These are phyloP conservation scores for Claviceps citrina DNA, from an alignment of 2,329 filamentous ascomycete genomes.

Conservation along the genomic window DNA sequence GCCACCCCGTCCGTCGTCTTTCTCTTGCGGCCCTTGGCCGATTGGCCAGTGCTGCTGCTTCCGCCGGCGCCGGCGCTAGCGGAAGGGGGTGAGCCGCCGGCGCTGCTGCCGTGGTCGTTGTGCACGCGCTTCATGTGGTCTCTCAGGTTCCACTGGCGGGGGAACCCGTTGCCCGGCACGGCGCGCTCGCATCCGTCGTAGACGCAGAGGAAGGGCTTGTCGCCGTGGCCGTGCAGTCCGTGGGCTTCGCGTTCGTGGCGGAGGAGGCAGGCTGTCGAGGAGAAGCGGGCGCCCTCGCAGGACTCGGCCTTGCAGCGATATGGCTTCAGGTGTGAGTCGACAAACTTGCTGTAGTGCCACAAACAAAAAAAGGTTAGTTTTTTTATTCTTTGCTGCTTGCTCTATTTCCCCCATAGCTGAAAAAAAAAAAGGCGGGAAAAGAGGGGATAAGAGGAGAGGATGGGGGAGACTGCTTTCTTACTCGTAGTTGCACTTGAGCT, in stretches of 20 bases:
- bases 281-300: conserved; percentile 79
- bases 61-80: conserved; percentile 12
- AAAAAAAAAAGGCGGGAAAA: neutral
- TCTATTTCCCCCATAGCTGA: too few relatives aligned
- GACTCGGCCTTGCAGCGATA: conserved; percentile 81
- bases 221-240: conserved; percentile 85
- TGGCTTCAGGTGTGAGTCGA: conserved; percentile 91
- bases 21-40: conserved; percentile 39
- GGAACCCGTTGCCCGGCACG: conserved; percentile 72
- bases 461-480: conserved; percentile 33
- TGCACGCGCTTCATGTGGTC: conserved; percentile 97
- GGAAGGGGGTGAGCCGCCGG: conserved; percentile 26
- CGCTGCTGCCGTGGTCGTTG: conserved; percentile 38
- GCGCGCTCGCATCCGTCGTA: conserved; percentile 80
- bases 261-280: conserved; percentile 85
- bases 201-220: conserved; percentile 80
- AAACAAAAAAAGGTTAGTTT: conserved; percentile 12
- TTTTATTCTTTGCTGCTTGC: too few relatives aligned
- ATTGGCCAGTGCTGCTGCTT: conserved; percentile 14
- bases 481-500: conserved; percentile 99
- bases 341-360: conserved; percentile 62
- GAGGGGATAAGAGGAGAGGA: neutral
- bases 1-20: conserved; percentile 39
- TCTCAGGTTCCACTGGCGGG: conserved; percentile 84
- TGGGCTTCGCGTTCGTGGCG: conserved; percentile 93